Evolutionary conservation across 768 basidiomycete genomes (phyloP), one percentile per base, ranked within the genome.

Genomic region (Heimioporus sp.): DNA sequence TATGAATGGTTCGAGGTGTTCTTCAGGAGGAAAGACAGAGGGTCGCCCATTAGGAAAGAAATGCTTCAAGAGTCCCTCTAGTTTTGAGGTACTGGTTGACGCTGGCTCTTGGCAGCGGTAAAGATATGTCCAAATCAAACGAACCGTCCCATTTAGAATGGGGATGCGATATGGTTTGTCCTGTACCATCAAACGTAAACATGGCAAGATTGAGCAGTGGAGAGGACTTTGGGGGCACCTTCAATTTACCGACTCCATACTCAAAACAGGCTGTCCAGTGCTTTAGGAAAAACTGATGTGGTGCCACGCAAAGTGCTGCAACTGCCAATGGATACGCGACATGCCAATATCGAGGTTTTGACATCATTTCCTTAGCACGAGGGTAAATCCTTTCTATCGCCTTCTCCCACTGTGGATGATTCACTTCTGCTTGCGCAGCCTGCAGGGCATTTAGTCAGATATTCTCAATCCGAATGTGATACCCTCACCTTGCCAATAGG

Each of bases 371-470:
- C 54, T 80, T 79, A 2, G 89, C 88, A 63, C 87, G 90, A 2
- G 88, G 87, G 65, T 84, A 85, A 32, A 95, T 90, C 12, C 79
- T 73, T 65, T 93, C 87, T 30, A 94, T 88, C 0, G 94, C 93
- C 65, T 91, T 92, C 6, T 87, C 91, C 94, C 94, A 98, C 58
- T 89, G 79, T 0, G 94, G 94, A 67, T 95, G 88, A 61, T 97
- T 97, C 44, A 95, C 93, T 72, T 98, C 94, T 7, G 92, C 94
- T 72, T 94, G 92, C 0, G 92, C 95, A 36, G 88, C 95, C 90
- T 94, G 45, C 52, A 43, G 4, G 62, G 49, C 31, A 12, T 38
- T 43, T 19, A 32, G 24, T 54, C 20, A 32, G 15, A 6, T 24
- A 34, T 21, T 21, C 16, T 17, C 28, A 4, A 17, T 21, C 31